Base-by-base conservation (phyloP, 768 basidiomycete species). In the Phlebiopsis flavidoalba region DNA sequence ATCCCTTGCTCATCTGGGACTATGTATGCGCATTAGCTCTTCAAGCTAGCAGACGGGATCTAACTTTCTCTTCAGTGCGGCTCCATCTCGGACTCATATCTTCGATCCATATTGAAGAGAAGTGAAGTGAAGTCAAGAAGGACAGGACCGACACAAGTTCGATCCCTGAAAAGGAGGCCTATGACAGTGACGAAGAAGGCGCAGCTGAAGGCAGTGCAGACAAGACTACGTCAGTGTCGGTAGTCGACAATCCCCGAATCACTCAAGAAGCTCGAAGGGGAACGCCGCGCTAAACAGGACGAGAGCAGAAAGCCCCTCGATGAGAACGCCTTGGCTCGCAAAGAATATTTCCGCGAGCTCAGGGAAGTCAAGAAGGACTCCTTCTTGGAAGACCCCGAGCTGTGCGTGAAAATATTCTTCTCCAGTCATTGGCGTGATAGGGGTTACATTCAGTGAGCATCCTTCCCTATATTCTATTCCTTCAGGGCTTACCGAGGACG, bases 371-470 rank as follows among this genome's bases (percentile, higher is more conserved):
- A 58, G 37, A 67, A 68, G 31, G 71, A 69, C 0, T 63, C 70
- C 4, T 93, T 93, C 70, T 72, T 93, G 60, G 72, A 79, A 43
- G 78, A 89, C 58, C 88, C 91, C 0, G 87, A 84, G 64, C 71
- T 69, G 8, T 71, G 76, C 33, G 72, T 87, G 57, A 83, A 77
- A 58, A 77, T 89, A 19, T 93, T 91, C 71, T 75, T 93, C 61
- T 87, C 88, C 0, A 87, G 87, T 5, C 81, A 83, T 65, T 86
- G 85, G 74, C 77, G 83, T 37, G 80, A 84, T 57, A 82, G 83
- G 59, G 91, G 91, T 24, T 77, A 89, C 51, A 79, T 85, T 58
- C 91, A 86, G 89, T 89, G 61, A n/a, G 78, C 67, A 14, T n/a
- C 5, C 53, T 17, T 63, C 31, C 56, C 6, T 31, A 31, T 50